Evolutionary conservation across 495 filamentous ascomycete genomes (phyloP), one percentile per base, ranked within the genome.

Genomic region (Cercophora sp.): DNA sequence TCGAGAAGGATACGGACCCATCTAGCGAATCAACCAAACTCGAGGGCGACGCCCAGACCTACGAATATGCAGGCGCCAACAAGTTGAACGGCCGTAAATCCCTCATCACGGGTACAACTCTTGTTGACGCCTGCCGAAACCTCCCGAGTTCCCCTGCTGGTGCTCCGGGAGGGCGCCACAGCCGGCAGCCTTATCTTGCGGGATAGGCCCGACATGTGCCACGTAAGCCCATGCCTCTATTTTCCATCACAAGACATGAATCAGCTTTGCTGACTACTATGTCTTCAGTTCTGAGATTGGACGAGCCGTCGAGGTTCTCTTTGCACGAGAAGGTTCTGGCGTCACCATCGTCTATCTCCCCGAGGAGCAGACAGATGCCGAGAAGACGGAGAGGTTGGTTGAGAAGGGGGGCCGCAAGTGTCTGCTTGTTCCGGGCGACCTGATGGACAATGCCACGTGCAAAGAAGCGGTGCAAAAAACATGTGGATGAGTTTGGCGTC

Each of bases 241-340:
- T n/a, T n/a, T n/a, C n/a, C n/a, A n/a, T n/a, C n/a, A n/a, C n/a
- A n/a, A n/a, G n/a, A n/a, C n/a, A n/a, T n/a, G n/a, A n/a, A n/a
- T 43, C 25, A n/a, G 4, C 5, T 19, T 6, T 5, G 1, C 1
- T 25, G 34, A 31, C 1, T 8, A 35, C 31, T 45, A 24, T 35
- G 24, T 8, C 1, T 5, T 2, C 39, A 78, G 75, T 48, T 79
- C 76, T 1, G 77, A 73, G 19, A 81, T 80, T 25, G 79, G 78
- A 26, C 74, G 79, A 4, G 66, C 77, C 0, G 70, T 83, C 8
- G 81, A 79, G 1, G 72, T 78, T 8, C 66, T 84, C 5, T 79
- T 78, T 66, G 80, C 79, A 0, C 68, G 74, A 29, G 81, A 84
- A 55, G 80, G 79, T 2, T 72, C 75, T 40, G 77, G 83, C 57